These are phyloP conservation scores for Nannizzia gypsea DNA, from an alignment of 2,329 filamentous ascomycete species.

Conservation along the genomic window DNA sequence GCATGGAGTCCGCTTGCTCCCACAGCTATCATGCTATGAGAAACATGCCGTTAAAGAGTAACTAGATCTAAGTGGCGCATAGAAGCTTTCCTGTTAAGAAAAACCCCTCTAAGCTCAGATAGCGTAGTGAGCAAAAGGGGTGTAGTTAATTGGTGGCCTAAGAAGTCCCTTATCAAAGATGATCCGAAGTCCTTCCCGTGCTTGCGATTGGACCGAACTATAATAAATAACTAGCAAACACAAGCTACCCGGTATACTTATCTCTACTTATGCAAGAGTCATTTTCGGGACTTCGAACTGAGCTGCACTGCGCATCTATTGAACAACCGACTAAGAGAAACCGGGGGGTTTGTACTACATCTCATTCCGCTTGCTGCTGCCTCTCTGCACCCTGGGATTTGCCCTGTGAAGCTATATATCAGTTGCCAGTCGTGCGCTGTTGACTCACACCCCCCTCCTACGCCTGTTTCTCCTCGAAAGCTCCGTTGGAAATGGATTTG, in stretches of 20 bases:
- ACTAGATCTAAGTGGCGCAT: neutral
- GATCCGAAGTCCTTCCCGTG: neutral
- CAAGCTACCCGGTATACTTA: too few species aligned
- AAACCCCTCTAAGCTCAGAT: neutral
- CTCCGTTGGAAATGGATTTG: conserved; percentile 41
- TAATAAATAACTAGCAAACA: too few species aligned
- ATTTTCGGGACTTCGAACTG: neutral
- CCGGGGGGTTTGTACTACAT: neutral
- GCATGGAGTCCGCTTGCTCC: neutral
- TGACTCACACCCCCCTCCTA: neutral
- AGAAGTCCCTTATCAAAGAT: neutral
- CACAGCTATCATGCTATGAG: neutral
- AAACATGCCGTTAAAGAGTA: neutral
- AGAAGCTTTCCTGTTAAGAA: neutral
- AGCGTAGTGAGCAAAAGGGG: too few species aligned
- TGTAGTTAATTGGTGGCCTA: too few species aligned
- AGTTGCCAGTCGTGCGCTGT: neutral
- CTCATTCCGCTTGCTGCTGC: neutral
- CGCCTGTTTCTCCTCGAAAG: neutral
- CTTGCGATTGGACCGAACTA: neutral
- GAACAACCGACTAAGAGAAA: neutral
- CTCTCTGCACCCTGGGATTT: neutral
- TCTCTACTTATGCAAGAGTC: too few species aligned
- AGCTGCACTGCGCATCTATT: neutral
- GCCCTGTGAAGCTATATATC: neutral